Percentiles rank a stretch among this genome's conserved stretches.
These are phyloP conservation scores for Microbotryomycetes sp. DNA, from an alignment of 1,284 basidiomycete species.

Conservation along the genomic window DNA sequence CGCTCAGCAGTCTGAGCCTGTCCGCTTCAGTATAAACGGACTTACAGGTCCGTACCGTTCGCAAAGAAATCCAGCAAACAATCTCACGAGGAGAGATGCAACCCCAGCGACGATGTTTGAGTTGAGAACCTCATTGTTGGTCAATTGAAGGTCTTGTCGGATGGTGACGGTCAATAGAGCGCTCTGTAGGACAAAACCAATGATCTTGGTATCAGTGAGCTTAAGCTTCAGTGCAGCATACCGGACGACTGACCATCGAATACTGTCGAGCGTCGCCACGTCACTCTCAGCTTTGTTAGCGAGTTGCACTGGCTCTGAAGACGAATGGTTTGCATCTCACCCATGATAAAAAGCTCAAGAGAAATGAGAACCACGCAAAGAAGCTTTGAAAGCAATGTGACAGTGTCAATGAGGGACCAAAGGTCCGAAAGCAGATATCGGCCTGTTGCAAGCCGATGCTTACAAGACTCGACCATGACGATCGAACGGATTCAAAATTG, in stretches of 20 bases:
- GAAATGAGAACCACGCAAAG: conserved; percentile 46
- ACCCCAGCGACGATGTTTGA: conserved; percentile 46
- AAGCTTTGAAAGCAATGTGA: conserved; percentile 1
- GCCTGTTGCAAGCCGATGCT: neutral
- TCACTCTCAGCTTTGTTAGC: conserved; percentile 31
- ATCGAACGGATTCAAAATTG: conserved; percentile 23
- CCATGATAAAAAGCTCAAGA: conserved; percentile 54
- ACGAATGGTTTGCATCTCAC: conserved; percentile 51
- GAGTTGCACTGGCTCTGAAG: too few species aligned
- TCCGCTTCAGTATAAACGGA: neutral
- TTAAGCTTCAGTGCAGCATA: neutral
- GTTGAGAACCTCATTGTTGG: conserved; percentile 46
- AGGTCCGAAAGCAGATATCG: neutral
- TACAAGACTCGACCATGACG: conserved; percentile 18
- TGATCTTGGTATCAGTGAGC: too few species aligned
- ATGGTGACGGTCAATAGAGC: conserved; percentile 56
- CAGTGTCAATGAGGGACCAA: neutral
- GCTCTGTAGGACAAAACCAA: neutral
- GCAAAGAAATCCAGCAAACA: conserved; percentile 54
- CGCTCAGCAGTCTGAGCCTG: too few species aligned
- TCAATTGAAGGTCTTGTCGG: conserved; percentile 53
- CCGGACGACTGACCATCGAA: neutral
- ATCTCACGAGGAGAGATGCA: conserved; percentile 50
- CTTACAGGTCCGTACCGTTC: conserved; percentile 45
- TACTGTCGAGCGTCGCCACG: neutral